Evolutionary conservation across 495 filamentous ascomycete genomes (phyloP), one percentile per base, ranked within the genome.

Genomic region (Bacidia rubella): DNA sequence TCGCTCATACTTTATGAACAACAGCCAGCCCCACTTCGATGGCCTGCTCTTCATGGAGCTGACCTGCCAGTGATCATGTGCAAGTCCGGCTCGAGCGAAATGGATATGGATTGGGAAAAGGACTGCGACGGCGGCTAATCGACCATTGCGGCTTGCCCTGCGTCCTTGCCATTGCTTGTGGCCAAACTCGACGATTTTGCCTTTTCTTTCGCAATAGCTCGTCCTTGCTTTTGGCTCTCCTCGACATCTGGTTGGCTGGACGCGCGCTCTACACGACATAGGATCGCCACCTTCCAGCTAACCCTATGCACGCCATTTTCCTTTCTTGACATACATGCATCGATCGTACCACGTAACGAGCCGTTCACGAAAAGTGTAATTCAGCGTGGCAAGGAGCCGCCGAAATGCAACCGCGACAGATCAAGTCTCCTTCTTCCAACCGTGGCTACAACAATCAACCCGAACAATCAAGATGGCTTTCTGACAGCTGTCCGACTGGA

Each of bases 351-450:
- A 50, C 59, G 57, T 51, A 43, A 56, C 59, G 50, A 62, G 5
- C 51, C 51, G 46, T 49, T 42, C 23, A 54, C 54, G 50, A 54
- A 46, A 52, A 52, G 51, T 29, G 47, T 49, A 22, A 51, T 62
- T 68, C 64, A 63, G 61, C 66, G 66, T 68, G 63, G 64, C 55
- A 54, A 60, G 49, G 49, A 27, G 45, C 45, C 41, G 50, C 56
- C 48, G 69, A 68, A 57, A 83, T 82, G 79, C 76, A 81, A 57
- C 74, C 75, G 49, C 71, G 72, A 53, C 71, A 69, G 62, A 63
- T 75, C 53, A 70, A 72, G 38, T 61, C 64, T 24, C 66, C 70
- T 52, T 75, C 74, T 52, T 70, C 75, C 58, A 76, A 78, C 59
- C 70, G 65, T 61, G 69, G 78, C 46, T 61, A 78, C 65, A 72